These are phyloP conservation scores for Brasilioporus rufonigricans DNA, from an alignment of 768 basidiomycete genomes.

Conservation along the genomic window DNA sequence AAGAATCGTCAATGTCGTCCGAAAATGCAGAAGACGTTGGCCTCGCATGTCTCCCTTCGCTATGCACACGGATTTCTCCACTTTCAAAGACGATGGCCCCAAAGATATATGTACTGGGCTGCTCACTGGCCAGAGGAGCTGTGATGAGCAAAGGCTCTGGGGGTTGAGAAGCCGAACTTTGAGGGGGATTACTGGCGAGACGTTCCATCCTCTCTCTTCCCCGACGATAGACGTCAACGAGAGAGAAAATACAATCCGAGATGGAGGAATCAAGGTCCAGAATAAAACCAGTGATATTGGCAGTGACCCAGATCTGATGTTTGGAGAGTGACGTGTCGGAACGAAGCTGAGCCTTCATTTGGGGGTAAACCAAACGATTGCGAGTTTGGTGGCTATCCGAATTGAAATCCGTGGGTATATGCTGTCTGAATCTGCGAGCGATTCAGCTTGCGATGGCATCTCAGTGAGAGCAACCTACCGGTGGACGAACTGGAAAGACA, in stretches of 20 bases:
- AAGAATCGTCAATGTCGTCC: constrained; percentile 52
- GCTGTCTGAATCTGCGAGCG: constrained; percentile 72
- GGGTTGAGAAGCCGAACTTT: constrained; percentile 18
- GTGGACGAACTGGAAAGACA: constrained; percentile 85
- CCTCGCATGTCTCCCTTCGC: constrained; percentile 42
- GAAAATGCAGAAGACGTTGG: constrained; percentile 34
- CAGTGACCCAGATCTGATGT: constrained; percentile 58
- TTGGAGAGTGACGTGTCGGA: constrained; percentile 48
- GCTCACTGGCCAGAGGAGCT: constrained; percentile 16
- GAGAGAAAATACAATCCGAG: constrained; percentile 73
- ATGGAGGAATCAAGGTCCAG: constrained; percentile 82
- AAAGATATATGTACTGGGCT: constrained; percentile 58
- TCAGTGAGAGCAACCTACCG: constrained; percentile 44
- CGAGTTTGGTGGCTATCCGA: constrained; percentile 64
- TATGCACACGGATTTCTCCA: constrained; percentile 78
- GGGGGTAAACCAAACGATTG: constrained; percentile 76
- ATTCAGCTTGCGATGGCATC: constrained; percentile 3
- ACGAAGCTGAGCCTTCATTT: constrained; percentile 74
- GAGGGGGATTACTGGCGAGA: constrained; percentile 55
- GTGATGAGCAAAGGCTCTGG: constrained; percentile 3
- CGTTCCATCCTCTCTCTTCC: constrained; percentile 77
- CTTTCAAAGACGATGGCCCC: constrained; percentile 76
- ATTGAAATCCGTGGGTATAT: constrained; percentile 63
- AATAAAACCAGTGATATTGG: constrained; percentile 80
- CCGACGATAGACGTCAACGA: constrained; percentile 80